Evolutionary conservation across 139 green algal species (phyloP), one percentile per base, ranked within the genome.

Genomic region (Limnomonas spitsbergensis): DNA sequence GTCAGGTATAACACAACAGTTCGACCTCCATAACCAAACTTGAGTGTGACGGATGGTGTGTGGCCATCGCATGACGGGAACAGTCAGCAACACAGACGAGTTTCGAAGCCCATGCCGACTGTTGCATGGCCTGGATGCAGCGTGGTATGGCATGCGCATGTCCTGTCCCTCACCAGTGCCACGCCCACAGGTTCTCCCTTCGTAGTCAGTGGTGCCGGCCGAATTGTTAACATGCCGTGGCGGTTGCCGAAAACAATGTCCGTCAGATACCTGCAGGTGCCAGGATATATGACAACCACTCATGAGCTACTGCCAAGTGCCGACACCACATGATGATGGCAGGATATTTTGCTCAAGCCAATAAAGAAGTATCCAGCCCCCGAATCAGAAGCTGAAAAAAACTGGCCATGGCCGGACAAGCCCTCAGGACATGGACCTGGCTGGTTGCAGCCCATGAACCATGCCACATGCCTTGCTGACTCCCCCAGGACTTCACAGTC

Each of bases 161-260:
- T 61, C 47, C 47, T n/a, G 20, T 61, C 29, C n/a, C 81, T 35
- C 61, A 92, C 88, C 87, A 88, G 29, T 6, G 69, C 38, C 3
- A 96, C 91, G 0, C 84, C 82, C 0, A 73, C 37, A n/a, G 91
- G 89, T 81, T 97, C 93, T 0, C 90, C 92, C 1, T 76, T 35
- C 1, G 37, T n/a, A 0, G 89, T 92, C 38, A 97, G 80, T 0
- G 93, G 93, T 24, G 78, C 75, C 2, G 91, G 88, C 3, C 91
- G 85, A 6, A 98, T 86, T 20, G 93, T 97, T 0, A 97, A 75
- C 89, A 98, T 93, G 68, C 91, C 89, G 72, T 93, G 87, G 2
- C 89, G 87, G 80, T 98, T 98, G 66, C 94, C 94, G 81, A 92
- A 98, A 9, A 93, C 93, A 0, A 96, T 76, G 61, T 98, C 94